phyloP scores from a whole-genome alignment of 176 grass and related monocot species.

The Rhynchospora pubera region DNA sequence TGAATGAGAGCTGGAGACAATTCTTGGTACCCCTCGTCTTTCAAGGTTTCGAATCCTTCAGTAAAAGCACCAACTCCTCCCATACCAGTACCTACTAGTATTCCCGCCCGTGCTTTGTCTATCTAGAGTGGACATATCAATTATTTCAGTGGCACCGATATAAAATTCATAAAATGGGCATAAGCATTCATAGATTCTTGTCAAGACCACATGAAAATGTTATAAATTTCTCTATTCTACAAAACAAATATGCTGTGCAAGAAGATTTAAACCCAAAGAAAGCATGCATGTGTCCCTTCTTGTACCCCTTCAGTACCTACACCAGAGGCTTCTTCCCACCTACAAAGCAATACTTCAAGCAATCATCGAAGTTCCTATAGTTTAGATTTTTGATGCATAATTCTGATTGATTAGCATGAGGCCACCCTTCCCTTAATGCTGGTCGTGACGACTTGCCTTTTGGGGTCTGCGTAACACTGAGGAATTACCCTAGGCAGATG shows the following conservation, averaged over 20 bases:
- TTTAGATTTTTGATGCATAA: constrained; percentile 17
- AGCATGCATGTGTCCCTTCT: constrained; percentile 29
- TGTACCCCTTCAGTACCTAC: constrained; percentile 38
- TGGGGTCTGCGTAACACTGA: constrained; percentile 16
- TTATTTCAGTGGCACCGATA: neutral
- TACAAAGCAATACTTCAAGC: constrained; percentile 83
- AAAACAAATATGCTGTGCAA: no score
- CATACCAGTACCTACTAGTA: constrained; percentile 94
- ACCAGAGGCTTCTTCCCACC: constrained; percentile 74
- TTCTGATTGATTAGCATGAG: constrained; percentile 31
- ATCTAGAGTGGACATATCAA: constrained; percentile 33
- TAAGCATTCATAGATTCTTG: no score
- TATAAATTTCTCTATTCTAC: no score
- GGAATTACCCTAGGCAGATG: neutral
- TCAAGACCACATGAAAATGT: no score
- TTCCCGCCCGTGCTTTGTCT: constrained; percentile 70
- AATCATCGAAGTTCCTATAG: constrained; percentile 52
- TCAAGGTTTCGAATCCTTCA: constrained; percentile 67
- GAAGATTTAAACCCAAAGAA: no score
- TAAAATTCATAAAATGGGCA: no score
- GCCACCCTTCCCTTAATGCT: constrained; percentile 33
- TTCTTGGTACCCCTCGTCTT: constrained; percentile 58
- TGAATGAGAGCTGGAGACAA: constrained; percentile 70
- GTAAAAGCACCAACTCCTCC: constrained; percentile 68
- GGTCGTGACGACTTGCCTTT: constrained; percentile 45